Evolutionary conservation across 768 basidiomycete species (phyloP), one percentile per base, ranked within the genome.

Genomic region (Lyophyllum semitale): DNA sequence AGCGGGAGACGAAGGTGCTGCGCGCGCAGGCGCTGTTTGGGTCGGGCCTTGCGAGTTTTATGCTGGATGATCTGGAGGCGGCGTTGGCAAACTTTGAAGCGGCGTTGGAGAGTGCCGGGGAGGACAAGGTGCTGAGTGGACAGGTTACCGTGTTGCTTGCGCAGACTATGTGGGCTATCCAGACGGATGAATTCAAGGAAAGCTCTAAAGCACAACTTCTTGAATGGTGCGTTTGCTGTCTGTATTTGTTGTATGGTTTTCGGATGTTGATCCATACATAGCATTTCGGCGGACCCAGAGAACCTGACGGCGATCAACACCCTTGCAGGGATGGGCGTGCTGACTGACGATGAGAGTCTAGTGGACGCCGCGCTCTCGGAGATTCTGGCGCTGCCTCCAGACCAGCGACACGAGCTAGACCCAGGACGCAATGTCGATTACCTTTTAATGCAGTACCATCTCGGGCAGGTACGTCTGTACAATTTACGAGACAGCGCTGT

Each of bases 361-460:
- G 79, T 95, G 23, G 92, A 95, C 66, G 95, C 94, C 1, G 89
- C 93, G 0, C 73, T 95, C 12, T 87, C 89, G 0, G 94, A 97
- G 67, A 81, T 96, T 17, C 76, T 88, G 18, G 74, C 82, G 0
- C 74, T 94, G 22, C 82, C 93, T 0, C 64, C 86, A 17, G 85
- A 93, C 55, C 77, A 83, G 58, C 78, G 88, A 51, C 76, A 78
- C 43, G 70, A 77, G 35, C 79, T 90, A 50, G 95, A 95, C 71
- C 87, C 88, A 8, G 68, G 75, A 33, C 77, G 85, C 54, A 81
- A 91, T 58, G 85, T 91, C 30, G 80, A 86, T 41, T 84, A 88
- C 66, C 77, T 97, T 51, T 73, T 93, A 9, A 75, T 84, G 8
- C 83, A 88, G 59, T 85, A 94, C 63, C 77, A 87, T 63, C 80